Percentiles rank a stretch among this genome's conserved stretches.
phyloP scores from a whole-genome alignment of 805 yeast species.

The Zygosaccharomyces bisporus region DNA sequence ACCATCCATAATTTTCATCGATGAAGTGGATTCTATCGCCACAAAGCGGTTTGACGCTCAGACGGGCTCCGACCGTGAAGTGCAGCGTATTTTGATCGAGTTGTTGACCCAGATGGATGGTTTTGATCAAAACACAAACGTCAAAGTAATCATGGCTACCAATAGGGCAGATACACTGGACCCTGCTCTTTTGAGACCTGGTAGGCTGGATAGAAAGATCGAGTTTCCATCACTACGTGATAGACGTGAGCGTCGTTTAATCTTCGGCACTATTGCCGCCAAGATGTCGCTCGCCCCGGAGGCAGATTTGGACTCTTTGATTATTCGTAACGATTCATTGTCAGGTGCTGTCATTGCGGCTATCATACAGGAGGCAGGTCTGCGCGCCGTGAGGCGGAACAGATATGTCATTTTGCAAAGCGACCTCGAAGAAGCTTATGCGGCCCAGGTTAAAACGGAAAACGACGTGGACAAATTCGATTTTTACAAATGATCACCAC shows the following conservation, averaged over 20 bases:
- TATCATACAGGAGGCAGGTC: slow-evolving; percentile 99
- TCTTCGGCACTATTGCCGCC: slow-evolving; percentile 92
- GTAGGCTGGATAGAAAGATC: slow-evolving; percentile 95
- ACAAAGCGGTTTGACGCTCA: slow-evolving; percentile 99
- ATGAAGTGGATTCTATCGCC: slow-evolving; percentile 98
- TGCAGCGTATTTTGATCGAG: slow-evolving; percentile 94
- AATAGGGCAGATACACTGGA: slow-evolving; percentile 99
- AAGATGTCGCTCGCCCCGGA: slow-evolving; percentile 98
- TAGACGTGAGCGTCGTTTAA: slow-evolving; percentile 95
- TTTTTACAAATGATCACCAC: slow-evolving; percentile 66
- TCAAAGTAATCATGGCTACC: slow-evolving; percentile 98
- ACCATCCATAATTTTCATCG: slow-evolving; percentile 95
- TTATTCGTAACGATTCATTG: slow-evolving; percentile 92
- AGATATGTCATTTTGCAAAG: slow-evolving; percentile 94
- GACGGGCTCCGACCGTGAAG: slow-evolving; percentile 99
- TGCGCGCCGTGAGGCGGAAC: slow-evolving; percentile 96
- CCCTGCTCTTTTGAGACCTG: slow-evolving; percentile 97
- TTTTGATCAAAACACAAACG: slow-evolving; percentile 91
- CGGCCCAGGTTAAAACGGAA: slow-evolving; percentile 93
- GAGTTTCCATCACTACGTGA: slow-evolving; percentile 96
- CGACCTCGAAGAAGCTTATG: slow-evolving; percentile 97
- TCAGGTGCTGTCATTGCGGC: slow-evolving; percentile 98
- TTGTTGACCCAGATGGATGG: slow-evolving; percentile 99
- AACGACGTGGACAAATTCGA: slow-evolving; percentile 96
- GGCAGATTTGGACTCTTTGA: slow-evolving; percentile 90